These are phyloP conservation scores for Hemisphaericaspora xylofermentans DNA, from an alignment of 1,139 yeast genomes.

Conservation along the genomic window DNA sequence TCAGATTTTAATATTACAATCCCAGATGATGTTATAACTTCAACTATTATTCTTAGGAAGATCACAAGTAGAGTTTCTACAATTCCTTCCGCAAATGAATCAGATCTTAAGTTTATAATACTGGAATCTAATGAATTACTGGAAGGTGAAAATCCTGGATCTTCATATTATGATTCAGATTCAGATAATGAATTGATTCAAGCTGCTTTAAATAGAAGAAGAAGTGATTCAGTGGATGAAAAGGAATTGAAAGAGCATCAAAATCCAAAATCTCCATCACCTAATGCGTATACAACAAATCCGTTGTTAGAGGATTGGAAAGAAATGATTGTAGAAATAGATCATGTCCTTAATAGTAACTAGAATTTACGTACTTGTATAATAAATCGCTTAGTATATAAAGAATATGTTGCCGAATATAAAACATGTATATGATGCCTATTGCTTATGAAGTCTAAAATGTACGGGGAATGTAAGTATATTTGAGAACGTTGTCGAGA, in stretches of 20 bases:
- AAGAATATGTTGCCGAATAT: too few species aligned
- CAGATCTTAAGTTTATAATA: not conserved
- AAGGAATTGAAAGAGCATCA: not conserved
- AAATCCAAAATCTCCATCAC: not conserved
- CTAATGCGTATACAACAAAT: not conserved
- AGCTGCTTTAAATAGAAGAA: not conserved
- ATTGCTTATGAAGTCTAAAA: too few species aligned
- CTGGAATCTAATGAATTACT: not conserved
- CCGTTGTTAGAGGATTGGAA: conserved; percentile 6
- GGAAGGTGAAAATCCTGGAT: not conserved
- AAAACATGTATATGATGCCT: too few species aligned
- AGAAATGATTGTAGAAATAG: conserved; percentile 8
- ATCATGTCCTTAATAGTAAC: not conserved
- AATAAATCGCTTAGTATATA: too few species aligned
- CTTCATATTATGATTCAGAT: conserved; percentile 3
- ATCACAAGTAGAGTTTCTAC: not conserved
- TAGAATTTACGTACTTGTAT: too few species aligned
- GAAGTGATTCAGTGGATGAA: not conserved
- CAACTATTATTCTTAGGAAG: conserved; percentile 25
- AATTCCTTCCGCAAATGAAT: not conserved
- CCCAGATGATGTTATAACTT: conserved; percentile 39
- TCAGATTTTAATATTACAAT: conserved; percentile 33
- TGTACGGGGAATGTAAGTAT: too few species aligned
- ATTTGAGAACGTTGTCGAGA: too few species aligned
- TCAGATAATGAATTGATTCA: conserved; percentile 13